Conservation (phyloP, 208 protist species). For the Trypanosoma lewisi region DNA sequence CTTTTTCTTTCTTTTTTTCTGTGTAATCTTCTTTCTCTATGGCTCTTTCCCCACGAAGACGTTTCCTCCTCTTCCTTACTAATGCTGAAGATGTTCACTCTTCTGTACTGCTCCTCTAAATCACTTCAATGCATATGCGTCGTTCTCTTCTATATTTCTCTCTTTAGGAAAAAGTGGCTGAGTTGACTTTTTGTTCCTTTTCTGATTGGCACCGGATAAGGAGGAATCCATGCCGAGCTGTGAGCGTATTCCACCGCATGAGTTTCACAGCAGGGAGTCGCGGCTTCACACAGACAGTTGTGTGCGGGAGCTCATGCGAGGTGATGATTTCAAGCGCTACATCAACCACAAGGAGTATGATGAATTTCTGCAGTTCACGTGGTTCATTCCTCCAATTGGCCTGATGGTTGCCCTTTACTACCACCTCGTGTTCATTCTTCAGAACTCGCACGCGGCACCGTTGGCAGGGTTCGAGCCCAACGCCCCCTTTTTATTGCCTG, state of each 20-base stretch:
- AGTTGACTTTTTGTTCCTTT: neutral
- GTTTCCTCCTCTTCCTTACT: too few species aligned
- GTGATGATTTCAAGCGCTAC: slow-evolving; percentile 57
- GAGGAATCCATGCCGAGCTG: slow-evolving; percentile 28
- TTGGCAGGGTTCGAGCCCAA: neutral
- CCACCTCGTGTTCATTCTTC: slow-evolving; percentile 42
- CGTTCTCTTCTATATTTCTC: neutral
- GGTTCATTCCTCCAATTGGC: slow-evolving; percentile 64
- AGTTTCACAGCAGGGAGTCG: slow-evolving; percentile 62
- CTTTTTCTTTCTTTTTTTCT: neutral
- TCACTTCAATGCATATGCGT: too few species aligned
- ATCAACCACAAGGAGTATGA: slow-evolving; percentile 60
- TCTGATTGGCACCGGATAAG: neutral
- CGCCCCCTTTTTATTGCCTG: slow-evolving; percentile 16
- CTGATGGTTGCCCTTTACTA: slow-evolving; percentile 57
- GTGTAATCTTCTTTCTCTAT: neutral
- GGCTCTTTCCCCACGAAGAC: too few species aligned
- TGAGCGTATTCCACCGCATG: slow-evolving; percentile 48
- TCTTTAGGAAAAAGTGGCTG: neutral
- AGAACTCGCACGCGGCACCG: slow-evolving; percentile 10
- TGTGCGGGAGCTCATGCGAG: slow-evolving; percentile 43
- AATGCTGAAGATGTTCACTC: too few species aligned
- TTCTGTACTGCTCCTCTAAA: too few species aligned
- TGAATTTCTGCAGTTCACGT: slow-evolving; percentile 59
- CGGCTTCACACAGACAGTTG: slow-evolving; percentile 55